Base-by-base conservation (phyloP, 305 asterid species). In the Salvia sclarea region DNA sequence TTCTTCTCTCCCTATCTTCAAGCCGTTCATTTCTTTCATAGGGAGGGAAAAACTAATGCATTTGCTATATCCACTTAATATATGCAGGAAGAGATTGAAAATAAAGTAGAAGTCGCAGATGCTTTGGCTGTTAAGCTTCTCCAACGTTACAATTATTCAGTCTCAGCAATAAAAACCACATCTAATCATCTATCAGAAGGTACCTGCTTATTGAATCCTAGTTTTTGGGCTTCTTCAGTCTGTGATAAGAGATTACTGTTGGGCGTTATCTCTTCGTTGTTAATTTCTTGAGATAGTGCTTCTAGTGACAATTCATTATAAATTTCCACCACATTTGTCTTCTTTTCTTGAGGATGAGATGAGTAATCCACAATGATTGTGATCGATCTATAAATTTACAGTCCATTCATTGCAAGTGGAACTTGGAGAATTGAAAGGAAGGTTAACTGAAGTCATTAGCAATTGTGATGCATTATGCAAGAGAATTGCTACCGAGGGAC, bases 381-480 rank as follows among this genome's bases (percentile, higher is more conserved):
- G 44, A 70, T 52, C 18, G 37, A 44, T 79, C 71, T 76, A 73
- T 62, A 71, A 69, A 61, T 79, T 69, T 61, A 48, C 84, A 93
- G 98, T 94, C 40, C 84, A 87, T 72, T 75, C 83, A 4, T 81
- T 94, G 87, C 96, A 94, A 80, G 96, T 91, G 70, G 97, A 94
- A 69, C 93, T 94, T 7, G 97, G 99, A 66, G 93, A 82, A 73
- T 76, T 94, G 48, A 94, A 91, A 73, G 99, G 99, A 59, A 89
- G 97, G 65, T 72, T 94, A 79, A 91, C 97, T 0, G 96, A 94
- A 81, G 92, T 87, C 43, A 86, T 89, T 48, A 91, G 93, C 79
- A 91, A 94, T 54, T 94, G 96, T 50, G 99, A 94, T 76, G 90
- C 96, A 52, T 63, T 94, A 64, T 91, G 99, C 85, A 85, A 86